Conservation (phyloP, 2,329 filamentous ascomycete genomes). For the Ophiostoma ulmi region DNA sequence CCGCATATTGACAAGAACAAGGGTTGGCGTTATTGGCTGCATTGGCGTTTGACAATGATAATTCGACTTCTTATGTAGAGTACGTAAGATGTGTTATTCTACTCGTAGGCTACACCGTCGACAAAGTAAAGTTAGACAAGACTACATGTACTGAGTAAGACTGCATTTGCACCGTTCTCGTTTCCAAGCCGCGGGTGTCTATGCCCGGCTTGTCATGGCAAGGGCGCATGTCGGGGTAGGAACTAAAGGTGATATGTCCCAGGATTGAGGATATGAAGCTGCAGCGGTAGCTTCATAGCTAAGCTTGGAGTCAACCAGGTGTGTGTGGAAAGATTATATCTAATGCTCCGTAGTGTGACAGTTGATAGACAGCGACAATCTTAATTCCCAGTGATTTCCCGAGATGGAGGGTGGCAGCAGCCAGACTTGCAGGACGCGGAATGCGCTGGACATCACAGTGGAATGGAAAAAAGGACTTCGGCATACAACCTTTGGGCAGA, state of each 20-base stretch:
- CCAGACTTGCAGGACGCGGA: background rate
- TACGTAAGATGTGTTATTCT: no score
- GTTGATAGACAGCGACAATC: background rate
- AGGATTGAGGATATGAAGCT: background rate
- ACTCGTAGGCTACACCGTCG: no score
- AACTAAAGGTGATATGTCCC: background rate
- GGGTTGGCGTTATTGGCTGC: background rate
- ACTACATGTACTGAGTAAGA: no score
- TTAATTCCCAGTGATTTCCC: background rate
- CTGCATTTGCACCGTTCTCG: no score
- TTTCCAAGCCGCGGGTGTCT: no score
- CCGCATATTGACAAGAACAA: background rate
- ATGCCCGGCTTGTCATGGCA: background rate
- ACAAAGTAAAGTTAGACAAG: no score
- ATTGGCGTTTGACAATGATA: background rate
- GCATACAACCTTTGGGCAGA: background rate
- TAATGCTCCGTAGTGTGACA: background rate
- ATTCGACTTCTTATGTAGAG: no score
- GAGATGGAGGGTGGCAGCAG: background rate
- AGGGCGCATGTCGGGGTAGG: conserved; percentile 10
- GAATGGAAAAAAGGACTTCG: background rate
- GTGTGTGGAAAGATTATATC: background rate
- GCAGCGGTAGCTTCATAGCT: background rate
- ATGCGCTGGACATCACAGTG: background rate
- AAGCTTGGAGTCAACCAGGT: background rate